Evolutionary conservation across 805 yeast species (phyloP).

Genomic region (Spathaspora boniae): DNA sequence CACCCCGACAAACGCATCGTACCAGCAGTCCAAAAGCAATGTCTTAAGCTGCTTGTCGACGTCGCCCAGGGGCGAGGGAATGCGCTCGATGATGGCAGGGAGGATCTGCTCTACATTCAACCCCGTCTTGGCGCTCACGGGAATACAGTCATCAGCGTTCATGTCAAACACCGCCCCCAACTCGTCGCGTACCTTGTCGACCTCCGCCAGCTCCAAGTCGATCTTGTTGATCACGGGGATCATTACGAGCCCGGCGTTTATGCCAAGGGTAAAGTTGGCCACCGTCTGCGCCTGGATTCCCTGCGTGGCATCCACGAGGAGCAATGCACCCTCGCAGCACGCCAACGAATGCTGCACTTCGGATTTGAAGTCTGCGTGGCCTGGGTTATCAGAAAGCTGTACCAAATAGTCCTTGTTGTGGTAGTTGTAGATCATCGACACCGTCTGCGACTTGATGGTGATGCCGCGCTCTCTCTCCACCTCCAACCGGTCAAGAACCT

Average conservation of each 20-base stretch:
- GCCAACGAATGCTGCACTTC: slow-evolving; percentile 95
- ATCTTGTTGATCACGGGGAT: slow-evolving; percentile 91
- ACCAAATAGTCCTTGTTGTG: slow-evolving; percentile 69
- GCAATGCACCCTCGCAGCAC: slow-evolving; percentile 90
- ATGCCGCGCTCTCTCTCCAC: slow-evolving; percentile 96
- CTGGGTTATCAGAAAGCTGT: slow-evolving; percentile 95
- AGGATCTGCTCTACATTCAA: slow-evolving; percentile 70
- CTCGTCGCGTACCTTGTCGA: slow-evolving; percentile 76
- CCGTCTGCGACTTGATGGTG: slow-evolving; percentile 95
- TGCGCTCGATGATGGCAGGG: slow-evolving; percentile 75
- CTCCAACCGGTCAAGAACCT: slow-evolving; percentile 85
- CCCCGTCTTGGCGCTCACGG: slow-evolving; percentile 92
- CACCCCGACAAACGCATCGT: slow-evolving; percentile 89
- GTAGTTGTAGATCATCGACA: slow-evolving; percentile 79
- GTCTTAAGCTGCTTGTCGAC: slow-evolving; percentile 56
- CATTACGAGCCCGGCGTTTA: slow-evolving; percentile 74
- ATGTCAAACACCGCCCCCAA: slow-evolving; percentile 83
- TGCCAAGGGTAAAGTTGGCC: slow-evolving; percentile 92
- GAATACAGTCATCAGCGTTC: slow-evolving; percentile 66
- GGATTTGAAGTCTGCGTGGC: slow-evolving; percentile 93
- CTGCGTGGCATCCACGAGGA: slow-evolving; percentile 90
- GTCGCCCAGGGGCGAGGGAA: slow-evolving; percentile 75
- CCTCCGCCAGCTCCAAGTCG: slow-evolving; percentile 85
- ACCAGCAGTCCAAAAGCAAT: slow-evolving; percentile 95
- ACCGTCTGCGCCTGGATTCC: slow-evolving; percentile 98